Base-by-base conservation (phyloP, 345 rosid genomes). In the Lumnitzera racemosa region DNA sequence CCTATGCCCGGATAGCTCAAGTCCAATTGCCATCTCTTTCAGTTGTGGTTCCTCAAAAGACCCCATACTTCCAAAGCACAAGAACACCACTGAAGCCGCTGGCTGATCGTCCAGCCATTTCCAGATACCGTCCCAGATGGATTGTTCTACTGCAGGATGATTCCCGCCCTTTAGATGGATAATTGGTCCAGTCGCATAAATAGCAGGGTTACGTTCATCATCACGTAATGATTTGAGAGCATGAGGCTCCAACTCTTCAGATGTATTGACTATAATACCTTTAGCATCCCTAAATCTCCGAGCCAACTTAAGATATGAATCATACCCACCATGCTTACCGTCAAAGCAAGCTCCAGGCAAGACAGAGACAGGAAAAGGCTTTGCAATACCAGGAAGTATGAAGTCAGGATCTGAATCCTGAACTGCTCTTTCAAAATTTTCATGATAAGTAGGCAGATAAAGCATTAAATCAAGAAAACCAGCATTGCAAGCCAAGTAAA, bases 51-150 rank as follows among this genome's bases (percentile, higher is more conserved):
- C 62, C 3, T 29, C 67, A 55, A 55, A 72, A 20, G 63, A 72
- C 36, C 83, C 85, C 0, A 64, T 17, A 70, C 82, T 78, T 23
- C 84, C 86, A 53, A 78, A 83, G 58, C 84, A 83, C 27, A 85
- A 61, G 65, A 71, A 83, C 29, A 78, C 70, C 31, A 80, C 71
- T 0, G 80, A 78, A n/a, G 74, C 57, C 29, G 67, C 59, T 4
- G 86, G 76, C 62, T 80, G 78, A 24, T 68, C 68, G 16, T 77
- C 79, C 0, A 85, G 82, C 89, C 91, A 83, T 54, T 12, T 62
- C 59, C 74, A 41, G 67, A 79, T 62, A 58, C 56, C 48, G 2
- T 57, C 47, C 24, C 56, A 50, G 5, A 58, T 57, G 12, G 69
- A 63, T 36, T 56, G 11, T 12, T 76, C 75, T 24, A 46, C 60